These are phyloP conservation scores for Fomitopsis pulvina DNA, from an alignment of 768 basidiomycete genomes.

Conservation along the genomic window DNA sequence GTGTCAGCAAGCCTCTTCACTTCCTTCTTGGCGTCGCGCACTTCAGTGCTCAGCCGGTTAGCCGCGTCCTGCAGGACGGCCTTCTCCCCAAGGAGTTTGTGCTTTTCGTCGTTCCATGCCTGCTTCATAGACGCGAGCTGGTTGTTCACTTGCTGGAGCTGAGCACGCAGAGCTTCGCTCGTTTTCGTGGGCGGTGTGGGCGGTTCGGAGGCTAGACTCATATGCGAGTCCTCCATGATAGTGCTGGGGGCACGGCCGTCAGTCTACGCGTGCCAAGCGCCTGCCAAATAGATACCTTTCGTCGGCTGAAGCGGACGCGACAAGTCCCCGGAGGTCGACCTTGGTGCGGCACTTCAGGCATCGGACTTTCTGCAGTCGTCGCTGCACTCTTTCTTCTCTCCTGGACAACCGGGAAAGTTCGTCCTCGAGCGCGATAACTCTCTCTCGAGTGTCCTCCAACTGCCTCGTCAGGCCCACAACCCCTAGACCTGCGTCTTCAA, in stretches of 20 bases:
- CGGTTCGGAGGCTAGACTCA: constrained; percentile 46
- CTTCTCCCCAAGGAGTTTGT: constrained; percentile 60
- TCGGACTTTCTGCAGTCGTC: constrained; percentile 51
- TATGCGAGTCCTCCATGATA: constrained; percentile 40
- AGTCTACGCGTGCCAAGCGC: no score
- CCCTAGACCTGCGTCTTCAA: constrained; percentile 74
- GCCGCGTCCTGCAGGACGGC: constrained; percentile 67
- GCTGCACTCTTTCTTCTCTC: constrained; percentile 62
- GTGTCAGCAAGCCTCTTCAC: constrained; percentile 45
- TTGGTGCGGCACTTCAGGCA: constrained; percentile 67
- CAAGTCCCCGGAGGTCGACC: constrained; percentile 42
- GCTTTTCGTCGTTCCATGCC: constrained; percentile 66
- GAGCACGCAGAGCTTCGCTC: constrained; percentile 53
- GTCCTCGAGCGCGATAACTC: constrained; percentile 52
- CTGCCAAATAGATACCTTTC: constrained; percentile 54
- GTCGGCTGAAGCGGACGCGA: constrained; percentile 38
- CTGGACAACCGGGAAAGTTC: constrained; percentile 60
- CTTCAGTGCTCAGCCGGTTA: constrained; percentile 55
- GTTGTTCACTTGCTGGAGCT: constrained; percentile 54
- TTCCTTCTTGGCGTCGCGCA: constrained; percentile 53
- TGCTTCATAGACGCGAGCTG: constrained; percentile 60
- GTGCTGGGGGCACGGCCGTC: no score
- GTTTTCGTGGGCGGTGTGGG: constrained; percentile 65
- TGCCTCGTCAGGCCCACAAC: constrained; percentile 65
- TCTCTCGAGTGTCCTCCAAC: constrained; percentile 63